These are phyloP conservation scores for Pythium phragmiticola DNA, from an alignment of 352 stramenopile species.

Conservation along the genomic window DNA sequence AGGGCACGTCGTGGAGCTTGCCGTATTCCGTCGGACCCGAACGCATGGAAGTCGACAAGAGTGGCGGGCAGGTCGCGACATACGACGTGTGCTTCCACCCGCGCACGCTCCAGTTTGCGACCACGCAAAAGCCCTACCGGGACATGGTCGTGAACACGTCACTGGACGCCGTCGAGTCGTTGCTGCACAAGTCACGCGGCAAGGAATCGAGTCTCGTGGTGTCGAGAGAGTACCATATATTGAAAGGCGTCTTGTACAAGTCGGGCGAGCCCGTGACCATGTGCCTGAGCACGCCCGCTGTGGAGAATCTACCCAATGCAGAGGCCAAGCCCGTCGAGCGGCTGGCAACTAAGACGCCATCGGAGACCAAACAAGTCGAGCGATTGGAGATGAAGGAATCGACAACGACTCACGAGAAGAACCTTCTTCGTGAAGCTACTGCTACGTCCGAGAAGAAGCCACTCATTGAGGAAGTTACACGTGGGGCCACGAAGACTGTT, in stretches of 20 bases:
- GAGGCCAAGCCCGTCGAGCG: background rate
- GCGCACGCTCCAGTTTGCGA: constrained; percentile 69
- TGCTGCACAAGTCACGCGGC: constrained; percentile 43
- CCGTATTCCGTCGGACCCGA: constrained; percentile 90
- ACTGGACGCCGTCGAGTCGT: constrained; percentile 79
- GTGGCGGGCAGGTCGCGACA: constrained; percentile 56
- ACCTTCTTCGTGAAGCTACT: constrained; percentile 7
- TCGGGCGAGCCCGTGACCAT: constrained; percentile 73
- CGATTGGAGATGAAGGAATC: background rate
- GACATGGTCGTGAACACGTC: constrained; percentile 88
- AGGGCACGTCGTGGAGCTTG: constrained; percentile 82
- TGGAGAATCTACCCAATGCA: background rate
- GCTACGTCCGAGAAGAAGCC: background rate
- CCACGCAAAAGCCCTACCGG: constrained; percentile 54
- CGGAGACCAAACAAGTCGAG: background rate
- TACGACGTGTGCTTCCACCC: constrained; percentile 94
- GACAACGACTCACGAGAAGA: background rate
- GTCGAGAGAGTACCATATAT: constrained; percentile 64
- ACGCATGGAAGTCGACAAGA: constrained; percentile 89
- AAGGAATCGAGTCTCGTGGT: constrained; percentile 25
- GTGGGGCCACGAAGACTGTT: background rate
- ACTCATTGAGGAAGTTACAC: background rate
- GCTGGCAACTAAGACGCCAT: background rate
- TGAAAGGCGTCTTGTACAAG: constrained; percentile 89
- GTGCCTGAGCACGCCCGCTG: constrained; percentile 40